Conservation (phyloP, 2,329 filamentous ascomycete genomes). For the Seiridium cupressi region DNA sequence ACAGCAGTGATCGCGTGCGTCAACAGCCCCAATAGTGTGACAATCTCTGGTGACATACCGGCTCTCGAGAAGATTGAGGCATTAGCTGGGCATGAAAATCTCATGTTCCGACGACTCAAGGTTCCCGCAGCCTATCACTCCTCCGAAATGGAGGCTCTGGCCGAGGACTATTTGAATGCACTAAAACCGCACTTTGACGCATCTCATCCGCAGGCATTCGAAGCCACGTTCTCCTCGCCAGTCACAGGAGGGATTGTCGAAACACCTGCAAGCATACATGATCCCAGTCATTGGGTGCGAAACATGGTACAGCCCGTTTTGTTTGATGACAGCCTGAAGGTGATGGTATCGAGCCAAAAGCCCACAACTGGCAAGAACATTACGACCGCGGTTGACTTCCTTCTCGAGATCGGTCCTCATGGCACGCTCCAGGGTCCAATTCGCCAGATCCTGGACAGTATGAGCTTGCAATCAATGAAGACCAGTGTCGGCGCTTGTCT, state of each 20-base stretch:
- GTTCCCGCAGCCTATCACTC: slow-evolving; percentile 29
- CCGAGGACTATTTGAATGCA: slow-evolving; percentile 14
- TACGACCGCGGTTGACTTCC: slow-evolving; percentile 13
- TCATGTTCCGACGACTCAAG: slow-evolving; percentile 16
- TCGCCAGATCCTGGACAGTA: slow-evolving; percentile 17
- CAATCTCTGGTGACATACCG: slow-evolving; percentile 47
- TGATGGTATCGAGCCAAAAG: slow-evolving; percentile 28
- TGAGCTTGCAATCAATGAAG: background rate
- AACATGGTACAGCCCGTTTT: slow-evolving; percentile 23
- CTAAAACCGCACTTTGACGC: slow-evolving; percentile 1
- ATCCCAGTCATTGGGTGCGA: slow-evolving; percentile 20
- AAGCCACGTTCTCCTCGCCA: background rate
- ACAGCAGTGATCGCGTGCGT: slow-evolving; percentile 36
- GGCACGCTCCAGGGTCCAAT: slow-evolving; percentile 5
- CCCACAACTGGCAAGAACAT: slow-evolving; percentile 1
- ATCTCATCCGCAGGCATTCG: background rate
- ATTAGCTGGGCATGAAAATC: slow-evolving; percentile 16
- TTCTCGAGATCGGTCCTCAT: slow-evolving; percentile 6
- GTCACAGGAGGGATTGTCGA: slow-evolving; percentile 4
- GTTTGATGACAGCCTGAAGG: slow-evolving; percentile 33
- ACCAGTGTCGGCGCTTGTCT: slow-evolving; percentile 6
- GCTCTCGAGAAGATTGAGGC: slow-evolving; percentile 37
- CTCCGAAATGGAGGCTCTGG: slow-evolving; percentile 21
- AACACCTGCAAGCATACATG: background rate
- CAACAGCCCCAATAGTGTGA: slow-evolving; percentile 41